Conservation (phyloP, 345 rosid genomes). For the Arabis alpina region DNA sequence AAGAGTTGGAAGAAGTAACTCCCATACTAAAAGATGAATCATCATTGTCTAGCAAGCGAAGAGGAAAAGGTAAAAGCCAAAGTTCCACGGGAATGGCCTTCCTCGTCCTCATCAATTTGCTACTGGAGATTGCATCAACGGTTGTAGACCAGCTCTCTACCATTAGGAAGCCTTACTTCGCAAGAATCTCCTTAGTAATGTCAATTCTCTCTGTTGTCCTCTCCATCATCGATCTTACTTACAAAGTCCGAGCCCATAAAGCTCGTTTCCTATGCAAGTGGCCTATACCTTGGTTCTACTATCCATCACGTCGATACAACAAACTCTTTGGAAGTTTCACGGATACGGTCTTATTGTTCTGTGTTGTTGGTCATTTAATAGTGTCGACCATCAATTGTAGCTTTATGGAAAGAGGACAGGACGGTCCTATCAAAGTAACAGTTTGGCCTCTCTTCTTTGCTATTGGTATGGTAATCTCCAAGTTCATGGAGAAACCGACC, state of each 20-base stretch:
- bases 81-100: neutral
- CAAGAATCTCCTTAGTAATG: conserved; percentile 4
- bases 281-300: conserved; percentile 33
- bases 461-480: neutral
- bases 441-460: conserved; percentile 30
- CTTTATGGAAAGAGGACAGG: neutral
- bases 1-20: neutral
- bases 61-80: too few species aligned
- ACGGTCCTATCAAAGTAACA: conserved; percentile 19
- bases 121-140: conserved; percentile 16
- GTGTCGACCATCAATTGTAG: neutral
- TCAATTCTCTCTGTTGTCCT: conserved; percentile 8
- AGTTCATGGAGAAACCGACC: conserved; percentile 23
- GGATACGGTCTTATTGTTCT: conserved; percentile 16
- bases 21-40: neutral
- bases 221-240: conserved; percentile 9
- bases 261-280: conserved; percentile 16
- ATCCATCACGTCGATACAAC: conserved; percentile 9
- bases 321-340: conserved; percentile 1
- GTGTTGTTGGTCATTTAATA: conserved; percentile 13
- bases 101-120: conserved; percentile 9
- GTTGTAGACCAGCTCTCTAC: conserved; percentile 28
- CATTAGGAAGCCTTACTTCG: neutral
- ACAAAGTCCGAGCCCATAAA: neutral
- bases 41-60: too few species aligned